Evolutionary conservation across 306 rosid genomes (phyloP).

Genomic region (Cajanus cajan): DNA sequence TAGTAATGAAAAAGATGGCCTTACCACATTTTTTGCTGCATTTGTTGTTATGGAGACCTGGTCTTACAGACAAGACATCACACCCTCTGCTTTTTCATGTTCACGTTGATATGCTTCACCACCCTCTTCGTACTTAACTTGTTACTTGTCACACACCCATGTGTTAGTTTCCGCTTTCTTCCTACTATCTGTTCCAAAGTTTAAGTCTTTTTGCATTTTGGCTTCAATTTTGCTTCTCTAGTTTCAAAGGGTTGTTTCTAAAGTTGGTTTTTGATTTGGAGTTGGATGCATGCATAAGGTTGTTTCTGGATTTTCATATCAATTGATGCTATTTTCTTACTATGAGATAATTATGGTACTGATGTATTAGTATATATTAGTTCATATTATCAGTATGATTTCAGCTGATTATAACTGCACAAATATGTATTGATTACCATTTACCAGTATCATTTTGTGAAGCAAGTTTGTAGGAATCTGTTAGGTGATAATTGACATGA

Average conservation of each 20-base stretch:
- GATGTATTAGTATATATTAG: neutral
- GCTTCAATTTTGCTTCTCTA: neutral
- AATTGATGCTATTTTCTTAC: neutral
- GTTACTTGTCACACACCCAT: neutral
- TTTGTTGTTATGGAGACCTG: slow-evolving; percentile 37
- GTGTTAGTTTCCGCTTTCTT: neutral
- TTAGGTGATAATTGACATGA: neutral
- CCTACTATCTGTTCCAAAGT: slow-evolving; percentile 10
- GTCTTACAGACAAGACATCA: slow-evolving; percentile 35
- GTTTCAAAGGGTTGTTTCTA: neutral
- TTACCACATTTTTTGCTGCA: slow-evolving; percentile 10
- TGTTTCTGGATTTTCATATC: slow-evolving; percentile 17
- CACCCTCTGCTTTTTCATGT: neutral
- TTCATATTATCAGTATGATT: neutral
- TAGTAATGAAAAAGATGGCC: slow-evolving; percentile 42
- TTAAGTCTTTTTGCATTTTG: neutral
- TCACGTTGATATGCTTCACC: neutral
- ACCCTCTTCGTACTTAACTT: neutral
- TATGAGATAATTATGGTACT: neutral
- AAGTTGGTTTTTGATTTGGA: neutral
- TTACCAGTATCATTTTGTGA: neutral
- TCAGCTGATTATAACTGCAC: neutral
- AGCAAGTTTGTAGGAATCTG: neutral
- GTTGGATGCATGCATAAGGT: slow-evolving; percentile 1
- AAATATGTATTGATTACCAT: neutral